Evolutionary conservation across 768 basidiomycete species (phyloP).

Genomic region (Cyclocybe aegerita): DNA sequence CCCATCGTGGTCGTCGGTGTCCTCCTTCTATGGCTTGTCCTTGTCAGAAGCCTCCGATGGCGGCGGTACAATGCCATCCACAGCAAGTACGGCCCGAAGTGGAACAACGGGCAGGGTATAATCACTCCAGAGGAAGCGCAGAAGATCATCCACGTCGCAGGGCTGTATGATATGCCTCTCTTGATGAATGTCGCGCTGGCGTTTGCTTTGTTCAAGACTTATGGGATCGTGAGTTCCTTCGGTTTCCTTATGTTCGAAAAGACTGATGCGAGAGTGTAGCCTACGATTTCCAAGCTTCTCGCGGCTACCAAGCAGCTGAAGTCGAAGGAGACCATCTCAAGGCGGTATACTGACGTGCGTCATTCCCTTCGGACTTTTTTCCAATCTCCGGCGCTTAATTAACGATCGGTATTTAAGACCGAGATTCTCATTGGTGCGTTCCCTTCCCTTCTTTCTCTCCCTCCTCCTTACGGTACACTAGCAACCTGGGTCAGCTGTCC

Average conservation of each 20-base stretch:
- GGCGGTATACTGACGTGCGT: slow-evolving; percentile 51
- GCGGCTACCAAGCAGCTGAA: slow-evolving; percentile 38
- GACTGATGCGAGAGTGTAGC: slow-evolving; percentile 24
- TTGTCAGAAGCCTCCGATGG: no score
- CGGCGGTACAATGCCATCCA: no score
- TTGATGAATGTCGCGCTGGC: slow-evolving; percentile 22
- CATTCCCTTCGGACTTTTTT: no score
- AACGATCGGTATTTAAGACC: slow-evolving; percentile 24
- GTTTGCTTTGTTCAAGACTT: slow-evolving; percentile 56
- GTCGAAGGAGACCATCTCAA: slow-evolving; percentile 33
- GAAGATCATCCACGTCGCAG: no score
- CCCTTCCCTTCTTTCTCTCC: not conserved
- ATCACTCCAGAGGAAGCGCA: no score
- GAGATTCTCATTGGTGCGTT: slow-evolving; percentile 41
- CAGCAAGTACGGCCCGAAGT: no score
- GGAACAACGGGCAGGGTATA: no score
- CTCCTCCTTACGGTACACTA: slow-evolving; percentile 5
- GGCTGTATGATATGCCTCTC: no score
- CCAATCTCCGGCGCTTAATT: not conserved
- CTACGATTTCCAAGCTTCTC: slow-evolving; percentile 45
- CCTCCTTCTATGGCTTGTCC: no score
- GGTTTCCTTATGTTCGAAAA: not conserved
- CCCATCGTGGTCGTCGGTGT: no score
- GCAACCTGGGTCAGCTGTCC: slow-evolving; percentile 39
- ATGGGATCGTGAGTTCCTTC: slow-evolving; percentile 19